These are phyloP conservation scores for Myochromella boudieri DNA, from an alignment of 768 basidiomycete species.

Conservation along the genomic window DNA sequence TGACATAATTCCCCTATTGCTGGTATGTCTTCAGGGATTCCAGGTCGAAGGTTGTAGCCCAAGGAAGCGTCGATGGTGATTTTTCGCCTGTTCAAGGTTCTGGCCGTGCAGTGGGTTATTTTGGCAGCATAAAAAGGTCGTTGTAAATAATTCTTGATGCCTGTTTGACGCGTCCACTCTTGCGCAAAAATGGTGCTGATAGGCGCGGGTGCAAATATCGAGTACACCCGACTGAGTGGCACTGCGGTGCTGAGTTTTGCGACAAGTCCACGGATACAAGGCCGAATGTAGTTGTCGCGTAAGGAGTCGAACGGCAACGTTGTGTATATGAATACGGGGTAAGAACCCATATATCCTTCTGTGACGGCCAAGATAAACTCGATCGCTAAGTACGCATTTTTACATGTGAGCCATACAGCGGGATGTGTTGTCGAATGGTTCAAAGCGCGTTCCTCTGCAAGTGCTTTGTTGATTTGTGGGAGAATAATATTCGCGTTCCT, in stretches of 20 bases:
- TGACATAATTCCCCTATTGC: slow-evolving; percentile 48
- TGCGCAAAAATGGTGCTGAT: slow-evolving; percentile 46
- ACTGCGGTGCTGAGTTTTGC: slow-evolving; percentile 26
- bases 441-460: slow-evolving; percentile 16
- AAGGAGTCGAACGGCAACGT: slow-evolving; percentile 41
- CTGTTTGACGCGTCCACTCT: slow-evolving; percentile 48
- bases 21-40: slow-evolving; percentile 32
- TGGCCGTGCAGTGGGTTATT: slow-evolving; percentile 52
- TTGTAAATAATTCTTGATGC: slow-evolving; percentile 28
- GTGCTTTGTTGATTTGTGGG: slow-evolving; percentile 33
- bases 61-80: slow-evolving; percentile 20
- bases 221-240: slow-evolving; percentile 50
- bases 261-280: slow-evolving; percentile 44
- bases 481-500: slow-evolving; percentile 42
- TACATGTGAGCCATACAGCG: slow-evolving; percentile 38
- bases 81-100: slow-evolving; percentile 31
- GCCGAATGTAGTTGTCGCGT: slow-evolving; percentile 30
- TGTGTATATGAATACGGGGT: slow-evolving; percentile 68
- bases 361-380: slow-evolving; percentile 64
- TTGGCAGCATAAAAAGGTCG: slow-evolving; percentile 64
- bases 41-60: slow-evolving; percentile 43
- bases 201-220: slow-evolving; percentile 57
- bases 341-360: slow-evolving; percentile 49
- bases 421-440: neutral
- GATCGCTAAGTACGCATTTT: slow-evolving; percentile 24